These are phyloP conservation scores for Biscutella laevigata DNA, from an alignment of 441 rosid genomes.

Conservation along the genomic window DNA sequence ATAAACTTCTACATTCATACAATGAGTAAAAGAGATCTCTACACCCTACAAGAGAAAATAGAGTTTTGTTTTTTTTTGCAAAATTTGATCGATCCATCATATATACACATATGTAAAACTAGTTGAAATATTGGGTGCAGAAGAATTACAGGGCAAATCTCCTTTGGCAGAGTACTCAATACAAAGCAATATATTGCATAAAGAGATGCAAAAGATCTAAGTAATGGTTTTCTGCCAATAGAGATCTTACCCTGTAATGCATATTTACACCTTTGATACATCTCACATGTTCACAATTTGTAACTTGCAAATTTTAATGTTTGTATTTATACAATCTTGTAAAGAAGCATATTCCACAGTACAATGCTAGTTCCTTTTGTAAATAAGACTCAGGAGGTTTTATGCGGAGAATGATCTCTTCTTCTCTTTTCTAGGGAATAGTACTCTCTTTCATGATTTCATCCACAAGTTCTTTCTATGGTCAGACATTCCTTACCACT, in stretches of 20 bases:
- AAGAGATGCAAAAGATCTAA: constrained; percentile 6
- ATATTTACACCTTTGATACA: constrained; percentile 21
- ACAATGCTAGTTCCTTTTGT: constrained; percentile 19
- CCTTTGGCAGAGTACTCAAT: constrained; percentile 46
- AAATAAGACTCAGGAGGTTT: constrained; percentile 1
- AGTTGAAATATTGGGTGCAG: not conserved
- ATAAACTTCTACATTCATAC: no score
- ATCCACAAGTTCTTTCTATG: constrained; percentile 3
- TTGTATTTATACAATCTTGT: constrained; percentile 12
- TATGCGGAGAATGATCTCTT: constrained; percentile 24
- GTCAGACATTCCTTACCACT: constrained; percentile 12
- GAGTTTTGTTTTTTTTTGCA: no score
- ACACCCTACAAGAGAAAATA: no score
- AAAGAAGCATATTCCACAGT: constrained; percentile 13
- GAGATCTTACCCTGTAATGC: constrained; percentile 49
- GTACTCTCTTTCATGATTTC: not conserved
- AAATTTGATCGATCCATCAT: not conserved
- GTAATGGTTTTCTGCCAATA: constrained; percentile 38
- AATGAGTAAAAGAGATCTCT: no score
- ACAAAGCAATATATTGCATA: not conserved
- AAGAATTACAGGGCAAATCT: constrained; percentile 63
- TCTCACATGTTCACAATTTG: constrained; percentile 1
- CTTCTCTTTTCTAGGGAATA: constrained; percentile 25
- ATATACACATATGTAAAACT: not conserved
- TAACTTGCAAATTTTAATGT: constrained; percentile 10